Evolutionary conservation across 176 grass and related monocot species (phyloP).

Genomic region (Canna indica): DNA sequence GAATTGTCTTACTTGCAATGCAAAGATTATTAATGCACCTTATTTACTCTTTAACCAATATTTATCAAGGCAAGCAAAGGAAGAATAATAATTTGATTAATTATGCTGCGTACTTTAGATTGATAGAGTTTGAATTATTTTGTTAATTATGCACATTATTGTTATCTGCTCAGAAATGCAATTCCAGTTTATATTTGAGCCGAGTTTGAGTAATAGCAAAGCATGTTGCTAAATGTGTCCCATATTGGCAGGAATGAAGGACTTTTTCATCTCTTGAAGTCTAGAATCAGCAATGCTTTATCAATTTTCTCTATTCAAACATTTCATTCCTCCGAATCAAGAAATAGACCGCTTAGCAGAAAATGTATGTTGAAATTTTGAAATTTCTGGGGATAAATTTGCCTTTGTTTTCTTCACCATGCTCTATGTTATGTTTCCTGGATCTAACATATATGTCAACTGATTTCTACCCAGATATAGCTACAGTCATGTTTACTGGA

Average conservation of each 20-base stretch:
- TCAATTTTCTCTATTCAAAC: slow-evolving; percentile 19
- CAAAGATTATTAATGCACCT: too few relatives aligned
- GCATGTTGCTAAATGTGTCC: background rate
- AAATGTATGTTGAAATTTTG: slow-evolving; percentile 44
- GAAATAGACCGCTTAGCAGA: slow-evolving; percentile 36
- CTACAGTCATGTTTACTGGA: slow-evolving; percentile 72
- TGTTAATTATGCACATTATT: too few relatives aligned
- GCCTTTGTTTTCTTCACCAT: background rate
- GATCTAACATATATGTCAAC: slow-evolving; percentile 22
- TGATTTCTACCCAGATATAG: slow-evolving; percentile 58
- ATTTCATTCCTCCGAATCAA: slow-evolving; percentile 34
- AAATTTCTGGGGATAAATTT: too few relatives aligned
- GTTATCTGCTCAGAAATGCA: too few relatives aligned
- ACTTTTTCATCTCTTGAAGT: slow-evolving; percentile 41
- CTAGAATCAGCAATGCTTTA: slow-evolving; percentile 33
- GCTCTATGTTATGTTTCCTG: background rate
- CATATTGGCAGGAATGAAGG: slow-evolving; percentile 34
- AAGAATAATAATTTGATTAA: too few relatives aligned
- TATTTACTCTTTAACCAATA: too few relatives aligned
- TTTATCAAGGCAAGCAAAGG: too few relatives aligned
- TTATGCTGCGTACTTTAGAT: too few relatives aligned
- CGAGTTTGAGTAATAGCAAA: background rate
- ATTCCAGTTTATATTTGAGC: too few relatives aligned
- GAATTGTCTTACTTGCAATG: too few relatives aligned
- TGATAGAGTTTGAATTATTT: too few relatives aligned